Percentiles rank a stretch among this genome's conserved stretches.
phyloP scores from a whole-genome alignment of 768 basidiomycete species.

The Scleroderma citrinum region DNA sequence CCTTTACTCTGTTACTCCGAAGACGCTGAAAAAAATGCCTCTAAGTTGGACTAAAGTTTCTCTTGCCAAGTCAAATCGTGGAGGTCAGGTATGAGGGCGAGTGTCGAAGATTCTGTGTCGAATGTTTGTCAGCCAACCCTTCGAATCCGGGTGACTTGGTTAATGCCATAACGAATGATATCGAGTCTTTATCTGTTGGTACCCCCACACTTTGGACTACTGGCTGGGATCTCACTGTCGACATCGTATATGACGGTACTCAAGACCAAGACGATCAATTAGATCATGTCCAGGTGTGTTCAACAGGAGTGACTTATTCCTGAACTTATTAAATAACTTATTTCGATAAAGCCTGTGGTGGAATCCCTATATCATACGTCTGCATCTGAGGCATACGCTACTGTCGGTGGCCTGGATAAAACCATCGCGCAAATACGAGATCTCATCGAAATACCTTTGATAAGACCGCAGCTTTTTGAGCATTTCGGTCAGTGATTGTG shows the following conservation, averaged over 20 bases:
- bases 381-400: constrained; percentile 58
- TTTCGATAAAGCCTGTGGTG: constrained; percentile 35
- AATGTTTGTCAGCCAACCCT: constrained; percentile 34
- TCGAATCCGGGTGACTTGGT: constrained; percentile 14
- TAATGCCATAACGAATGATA: constrained; percentile 32
- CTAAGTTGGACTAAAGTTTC: constrained; percentile 67
- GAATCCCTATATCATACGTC: constrained; percentile 42
- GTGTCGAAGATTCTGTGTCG: constrained; percentile 51
- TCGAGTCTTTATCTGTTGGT: constrained; percentile 43
- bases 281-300: constrained; percentile 21
- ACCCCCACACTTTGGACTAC: constrained; percentile 49
- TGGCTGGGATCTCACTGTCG: constrained; percentile 63
- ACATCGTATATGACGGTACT: constrained; percentile 30
- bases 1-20: constrained; percentile 2
- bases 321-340: constrained; percentile 8
- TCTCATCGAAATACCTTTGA: constrained; percentile 81
- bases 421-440: constrained; percentile 85
- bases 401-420: constrained; percentile 82
- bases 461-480: constrained; percentile 72
- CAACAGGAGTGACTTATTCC: constrained; percentile 9
- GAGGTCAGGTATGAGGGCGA: constrained; percentile 60
- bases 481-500: constrained; percentile 52
- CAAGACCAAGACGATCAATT: constrained; percentile 18
- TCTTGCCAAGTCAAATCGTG: constrained; percentile 54
- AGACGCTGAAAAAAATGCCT: constrained; percentile 3